Conservation (phyloP, 257 asterid genomes). For the Henckelia pumila region DNA sequence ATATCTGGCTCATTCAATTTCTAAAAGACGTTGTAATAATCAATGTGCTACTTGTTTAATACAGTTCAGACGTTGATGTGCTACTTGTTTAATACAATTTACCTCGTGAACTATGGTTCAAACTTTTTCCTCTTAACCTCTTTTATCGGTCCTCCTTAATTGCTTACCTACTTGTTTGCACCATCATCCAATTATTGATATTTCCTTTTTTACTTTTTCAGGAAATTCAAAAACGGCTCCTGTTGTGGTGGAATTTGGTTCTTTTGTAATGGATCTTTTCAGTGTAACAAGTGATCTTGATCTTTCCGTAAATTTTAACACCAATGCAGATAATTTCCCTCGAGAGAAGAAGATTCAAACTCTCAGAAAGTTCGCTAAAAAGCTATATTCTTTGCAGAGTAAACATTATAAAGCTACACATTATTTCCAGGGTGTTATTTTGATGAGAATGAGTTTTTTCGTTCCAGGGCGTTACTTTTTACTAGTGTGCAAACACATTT, state of each 20-base stretch:
- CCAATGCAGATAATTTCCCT: slow-evolving; percentile 35
- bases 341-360: slow-evolving; percentile 79
- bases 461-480: not conserved
- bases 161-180: slow-evolving; percentile 11
- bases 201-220: slow-evolving; percentile 31
- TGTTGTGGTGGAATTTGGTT: slow-evolving; percentile 80
- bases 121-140: slow-evolving; percentile 11
- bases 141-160: not conserved
- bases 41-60: slow-evolving; percentile 4
- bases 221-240: slow-evolving; percentile 57
- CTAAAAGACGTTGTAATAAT: slow-evolving; percentile 10
- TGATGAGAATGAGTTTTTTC: slow-evolving; percentile 11
- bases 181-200: slow-evolving; percentile 7
- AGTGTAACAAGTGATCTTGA: slow-evolving; percentile 74
- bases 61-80: too few relatives aligned
- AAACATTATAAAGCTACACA: too few relatives aligned
- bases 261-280: slow-evolving; percentile 88
- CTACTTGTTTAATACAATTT: too few relatives aligned
- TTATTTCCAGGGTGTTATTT: not conserved
- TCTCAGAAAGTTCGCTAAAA: slow-evolving; percentile 70
- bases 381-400: slow-evolving; percentile 73
- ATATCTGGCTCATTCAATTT: slow-evolving; percentile 18
- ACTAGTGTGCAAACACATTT: not conserved
- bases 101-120: not conserved
- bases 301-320: slow-evolving; percentile 70